Percentiles rank a stretch among this genome's conserved stretches.
Evolutionary conservation across 352 stramenopile species (phyloP).

Genomic region (Globisporangium sylvaticum): DNA sequence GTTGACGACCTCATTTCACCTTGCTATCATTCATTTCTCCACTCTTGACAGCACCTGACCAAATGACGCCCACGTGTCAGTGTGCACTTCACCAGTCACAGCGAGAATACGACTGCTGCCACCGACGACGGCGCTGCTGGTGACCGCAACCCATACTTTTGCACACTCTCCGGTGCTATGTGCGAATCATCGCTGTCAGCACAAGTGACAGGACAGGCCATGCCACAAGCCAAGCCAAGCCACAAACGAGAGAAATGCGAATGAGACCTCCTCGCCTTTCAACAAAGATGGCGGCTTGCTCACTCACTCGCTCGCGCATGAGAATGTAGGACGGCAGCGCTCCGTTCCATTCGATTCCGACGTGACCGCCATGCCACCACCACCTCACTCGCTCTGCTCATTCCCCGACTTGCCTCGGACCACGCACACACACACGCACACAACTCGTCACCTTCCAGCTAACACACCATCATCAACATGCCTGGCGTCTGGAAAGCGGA

Average conservation of each 20-base stretch:
- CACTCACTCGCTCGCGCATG: neutral
- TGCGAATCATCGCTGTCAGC: neutral
- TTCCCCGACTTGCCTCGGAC: slow-evolving; percentile 13
- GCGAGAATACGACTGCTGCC: neutral
- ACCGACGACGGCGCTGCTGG: neutral
- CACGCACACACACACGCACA: neutral
- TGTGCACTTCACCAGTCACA: neutral
- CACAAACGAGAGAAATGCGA: neutral
- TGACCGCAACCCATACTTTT: neutral
- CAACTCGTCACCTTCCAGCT: neutral
- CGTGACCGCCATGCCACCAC: neutral
- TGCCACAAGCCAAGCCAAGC: too few relatives aligned
- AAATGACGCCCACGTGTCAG: neutral
- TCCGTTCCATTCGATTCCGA: neutral
- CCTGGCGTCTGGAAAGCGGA: slow-evolving; percentile 12
- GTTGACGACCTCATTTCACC: neutral
- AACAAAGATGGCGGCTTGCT: neutral
- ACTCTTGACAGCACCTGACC: neutral
- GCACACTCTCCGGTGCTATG: neutral
- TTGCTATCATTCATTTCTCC: neutral
- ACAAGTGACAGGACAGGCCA: neutral
- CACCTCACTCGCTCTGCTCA: neutral
- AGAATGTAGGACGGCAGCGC: neutral
- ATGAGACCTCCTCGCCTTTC: neutral
- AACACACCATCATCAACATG: slow-evolving; percentile 1